These are phyloP conservation scores for Pulveroboletus sp. DNA, from an alignment of 768 basidiomycete genomes.

Conservation along the genomic window DNA sequence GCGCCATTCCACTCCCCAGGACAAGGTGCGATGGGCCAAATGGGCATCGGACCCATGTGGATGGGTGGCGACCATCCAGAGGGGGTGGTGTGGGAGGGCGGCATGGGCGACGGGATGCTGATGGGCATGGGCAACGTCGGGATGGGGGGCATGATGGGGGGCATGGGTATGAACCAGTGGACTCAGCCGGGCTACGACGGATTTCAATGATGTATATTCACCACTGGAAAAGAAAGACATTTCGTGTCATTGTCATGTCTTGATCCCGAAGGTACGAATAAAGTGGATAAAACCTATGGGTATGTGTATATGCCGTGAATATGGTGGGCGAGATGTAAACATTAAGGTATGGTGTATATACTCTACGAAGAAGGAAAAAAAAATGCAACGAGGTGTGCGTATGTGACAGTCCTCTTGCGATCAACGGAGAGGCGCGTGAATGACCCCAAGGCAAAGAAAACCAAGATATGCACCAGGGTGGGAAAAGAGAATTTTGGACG, in stretches of 20 bases:
- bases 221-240: neutral
- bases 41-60: slow-evolving; percentile 30
- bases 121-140: slow-evolving; percentile 37
- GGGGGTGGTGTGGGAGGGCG: slow-evolving; percentile 37
- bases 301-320: slow-evolving; percentile 27
- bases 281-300: slow-evolving; percentile 15
- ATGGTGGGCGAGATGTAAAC: slow-evolving; percentile 18
- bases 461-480: neutral
- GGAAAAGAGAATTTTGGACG: slow-evolving; percentile 1
- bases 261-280: slow-evolving; percentile 5
- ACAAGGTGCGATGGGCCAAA: slow-evolving; percentile 22
- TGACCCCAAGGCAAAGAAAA: neutral
- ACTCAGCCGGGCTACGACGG: slow-evolving; percentile 33
- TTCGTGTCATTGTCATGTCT: slow-evolving; percentile 1
- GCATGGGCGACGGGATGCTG: slow-evolving; percentile 43
- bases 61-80: slow-evolving; percentile 33
- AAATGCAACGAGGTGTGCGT: slow-evolving; percentile 8
- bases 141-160: slow-evolving; percentile 31
- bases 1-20: slow-evolving; percentile 22
- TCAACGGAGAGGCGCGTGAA: slow-evolving; percentile 15
- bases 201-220: slow-evolving; percentile 23
- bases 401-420: slow-evolving; percentile 6
- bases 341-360: slow-evolving; percentile 41
- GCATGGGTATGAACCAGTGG: slow-evolving; percentile 40
- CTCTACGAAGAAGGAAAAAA: slow-evolving; percentile 36